Base-by-base conservation (phyloP, 345 rosid genomes). In the Boechera retrofracta region DNA sequence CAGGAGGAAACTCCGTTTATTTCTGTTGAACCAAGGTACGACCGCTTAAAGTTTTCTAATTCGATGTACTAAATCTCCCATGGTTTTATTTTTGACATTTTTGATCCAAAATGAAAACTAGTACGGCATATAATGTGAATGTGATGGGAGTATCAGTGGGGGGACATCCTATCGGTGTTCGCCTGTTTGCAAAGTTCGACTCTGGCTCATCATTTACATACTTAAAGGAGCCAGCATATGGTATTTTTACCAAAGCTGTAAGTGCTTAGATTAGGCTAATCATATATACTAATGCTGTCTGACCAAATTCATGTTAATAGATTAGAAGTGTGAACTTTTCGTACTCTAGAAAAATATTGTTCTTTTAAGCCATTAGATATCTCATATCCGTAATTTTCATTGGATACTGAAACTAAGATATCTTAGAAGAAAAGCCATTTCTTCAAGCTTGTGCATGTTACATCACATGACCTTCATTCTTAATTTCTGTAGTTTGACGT, bases 161-260 rank as follows among this genome's bases (percentile, higher is more conserved):
- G 67, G 90, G 73, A 51, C 79, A 62, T 28, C 76, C 80, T 70
- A 3, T 49, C 12, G 77, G 80, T 80, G 55, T 85, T 51, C 81
- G 81, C 38, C 79, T 89, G 52, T 49, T 47, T 76, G 92, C 99
- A 78, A 79, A 83, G 59, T 86, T 95, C 55, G 98, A 92, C 84
- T 67, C 96, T 1, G 99, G 99, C 32, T 82, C 97, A 68, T 85
- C 98, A 9, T 95, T 92, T 69, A 86, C 99, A 8, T 87, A 80
- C 77, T 84, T 94, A 75, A 77, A 71, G 6, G 92, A 94, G 64
- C 97, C 96, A 5, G 94, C 89, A 28, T 94, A 92, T 81, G 73
- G 89, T 7, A 29, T 76, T 66, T 64, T 92, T 31, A 49, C 97
- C 57, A 69, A 85, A 71, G 81, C 76, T 56, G 97, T 94, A 85